A percentile compares a stretch with the other conserved stretches of the same genome.
These are phyloP conservation scores for Medicago truncatula DNA, from an alignment of 306 rosid species.

Conservation along the genomic window DNA sequence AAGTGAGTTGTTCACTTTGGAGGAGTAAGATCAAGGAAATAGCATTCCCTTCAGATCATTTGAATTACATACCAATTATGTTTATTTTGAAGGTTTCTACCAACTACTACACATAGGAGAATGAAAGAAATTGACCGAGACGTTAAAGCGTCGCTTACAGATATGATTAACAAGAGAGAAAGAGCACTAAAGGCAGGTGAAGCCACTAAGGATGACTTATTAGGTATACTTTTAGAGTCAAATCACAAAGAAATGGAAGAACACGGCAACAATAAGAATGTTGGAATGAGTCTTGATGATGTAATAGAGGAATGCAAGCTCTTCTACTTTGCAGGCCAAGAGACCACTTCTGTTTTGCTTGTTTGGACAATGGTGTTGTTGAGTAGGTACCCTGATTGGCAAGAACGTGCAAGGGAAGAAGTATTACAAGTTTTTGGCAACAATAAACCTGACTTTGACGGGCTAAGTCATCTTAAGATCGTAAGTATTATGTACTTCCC, in stretches of 20 bases:
- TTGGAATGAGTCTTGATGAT: conserved; percentile 54
- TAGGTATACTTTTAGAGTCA: background rate
- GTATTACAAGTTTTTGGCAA: conserved; percentile 44
- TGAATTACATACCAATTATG: background rate
- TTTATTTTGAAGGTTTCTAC: conserved; percentile 38
- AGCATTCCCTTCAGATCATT: too few relatives aligned
- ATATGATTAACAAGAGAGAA: conserved; percentile 45
- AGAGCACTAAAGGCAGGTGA: conserved; percentile 41
- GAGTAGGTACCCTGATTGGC: conserved; percentile 54
- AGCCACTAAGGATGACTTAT: conserved; percentile 20
- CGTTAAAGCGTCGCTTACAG: conserved; percentile 16
- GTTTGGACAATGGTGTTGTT: conserved; percentile 61
- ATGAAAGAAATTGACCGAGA: conserved; percentile 14
- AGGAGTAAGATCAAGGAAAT: too few relatives aligned
- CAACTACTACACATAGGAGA: conserved; percentile 35
- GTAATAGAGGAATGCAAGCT: conserved; percentile 58
- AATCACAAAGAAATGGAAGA: conserved; percentile 43
- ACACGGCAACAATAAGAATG: conserved; percentile 45
- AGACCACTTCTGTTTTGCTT: conserved; percentile 57
- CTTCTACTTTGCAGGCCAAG: conserved; percentile 69
- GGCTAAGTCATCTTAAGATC: conserved; percentile 13
- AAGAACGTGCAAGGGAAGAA: conserved; percentile 62
- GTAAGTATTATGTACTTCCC: conserved; percentile 30
- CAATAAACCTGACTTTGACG: conserved; percentile 6
- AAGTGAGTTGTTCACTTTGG: too few relatives aligned